Percentiles rank a stretch among this genome's conserved stretches.
These are phyloP conservation scores for Torulaspora franciscae DNA, from an alignment of 805 yeast genomes.

Conservation along the genomic window DNA sequence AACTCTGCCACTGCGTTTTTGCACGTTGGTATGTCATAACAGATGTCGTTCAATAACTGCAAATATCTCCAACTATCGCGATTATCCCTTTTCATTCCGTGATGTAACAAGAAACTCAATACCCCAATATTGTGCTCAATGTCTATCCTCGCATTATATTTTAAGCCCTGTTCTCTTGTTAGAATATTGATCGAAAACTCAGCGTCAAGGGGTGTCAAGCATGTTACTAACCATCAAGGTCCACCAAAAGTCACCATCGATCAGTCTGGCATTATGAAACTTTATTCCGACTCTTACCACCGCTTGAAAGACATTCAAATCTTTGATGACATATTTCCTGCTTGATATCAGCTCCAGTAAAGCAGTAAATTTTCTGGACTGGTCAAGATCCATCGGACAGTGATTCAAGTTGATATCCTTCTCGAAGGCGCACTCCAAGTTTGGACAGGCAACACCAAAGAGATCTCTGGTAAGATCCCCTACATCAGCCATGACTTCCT, in stretches of 20 bases:
- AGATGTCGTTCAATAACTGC: conserved; percentile 14
- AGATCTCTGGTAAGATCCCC: neutral
- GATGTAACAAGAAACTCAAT: conserved; percentile 12
- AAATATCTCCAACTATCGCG: conserved; percentile 22
- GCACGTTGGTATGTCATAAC: conserved; percentile 12
- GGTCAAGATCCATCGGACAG: conserved; percentile 2
- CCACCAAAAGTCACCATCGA: conserved; percentile 10
- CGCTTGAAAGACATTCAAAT: conserved; percentile 2
- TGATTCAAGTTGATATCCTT: neutral
- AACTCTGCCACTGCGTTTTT: conserved; percentile 12
- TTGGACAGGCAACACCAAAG: conserved; percentile 5
- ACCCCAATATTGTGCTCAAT: conserved; percentile 9
- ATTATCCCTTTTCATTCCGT: conserved; percentile 13
- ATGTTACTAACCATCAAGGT: conserved; percentile 13
- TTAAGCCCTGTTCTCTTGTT: conserved; percentile 11
- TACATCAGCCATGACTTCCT: conserved; percentile 1
- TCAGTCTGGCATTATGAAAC: conserved; percentile 7
- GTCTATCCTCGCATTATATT: conserved; percentile 10
- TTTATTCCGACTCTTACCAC: conserved; percentile 5
- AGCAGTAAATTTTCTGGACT: conserved; percentile 3
- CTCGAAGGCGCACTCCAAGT: neutral
- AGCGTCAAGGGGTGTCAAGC: conserved; percentile 4
- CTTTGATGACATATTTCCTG: neutral
- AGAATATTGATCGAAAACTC: conserved; percentile 1
- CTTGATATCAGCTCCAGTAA: conserved; percentile 2